phyloP scores from a whole-genome alignment of 495 filamentous ascomycete genomes.

The Xylaria longipes region DNA sequence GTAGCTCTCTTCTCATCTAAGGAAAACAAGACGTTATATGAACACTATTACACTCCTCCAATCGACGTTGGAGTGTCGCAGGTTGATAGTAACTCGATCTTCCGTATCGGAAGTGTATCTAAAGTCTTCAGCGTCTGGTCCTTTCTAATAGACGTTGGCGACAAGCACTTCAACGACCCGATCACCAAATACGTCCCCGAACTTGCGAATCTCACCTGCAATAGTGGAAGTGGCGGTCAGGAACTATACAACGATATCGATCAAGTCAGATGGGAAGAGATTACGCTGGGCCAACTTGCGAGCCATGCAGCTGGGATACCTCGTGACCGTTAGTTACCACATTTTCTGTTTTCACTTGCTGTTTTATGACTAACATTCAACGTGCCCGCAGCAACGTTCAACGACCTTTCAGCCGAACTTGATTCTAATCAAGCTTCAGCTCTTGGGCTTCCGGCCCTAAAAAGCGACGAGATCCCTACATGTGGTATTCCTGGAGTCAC shows the following conservation, averaged over 20 bases:
- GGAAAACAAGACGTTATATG: slow-evolving; percentile 29
- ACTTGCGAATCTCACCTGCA: slow-evolving; percentile 25
- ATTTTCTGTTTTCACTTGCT: background rate
- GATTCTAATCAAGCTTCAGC: background rate
- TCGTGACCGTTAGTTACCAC: slow-evolving; percentile 18
- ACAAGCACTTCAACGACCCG: slow-evolving; percentile 47
- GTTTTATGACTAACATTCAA: slow-evolving; percentile 1
- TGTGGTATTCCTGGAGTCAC: background rate
- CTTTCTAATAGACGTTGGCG: slow-evolving; percentile 41
- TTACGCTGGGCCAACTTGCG: slow-evolving; percentile 44
- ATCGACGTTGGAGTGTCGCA: slow-evolving; percentile 32
- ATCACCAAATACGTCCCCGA: slow-evolving; percentile 50
- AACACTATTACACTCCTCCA: slow-evolving; percentile 31
- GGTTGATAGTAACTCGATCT: slow-evolving; percentile 51
- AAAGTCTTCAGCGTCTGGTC: slow-evolving; percentile 53
- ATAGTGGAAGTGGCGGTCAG: background rate
- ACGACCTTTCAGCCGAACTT: slow-evolving; percentile 2
- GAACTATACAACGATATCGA: slow-evolving; percentile 21
- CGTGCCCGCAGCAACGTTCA: slow-evolving; percentile 1
- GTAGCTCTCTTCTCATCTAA: slow-evolving; percentile 43
- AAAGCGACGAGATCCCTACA: background rate
- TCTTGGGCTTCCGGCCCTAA: slow-evolving; percentile 7
- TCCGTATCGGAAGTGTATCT: slow-evolving; percentile 52
- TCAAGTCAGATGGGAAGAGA: slow-evolving; percentile 52
- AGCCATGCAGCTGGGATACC: slow-evolving; percentile 20